These are phyloP conservation scores for Yamadazyma atlantica DNA, from an alignment of 1,139 yeast genomes.

Conservation along the genomic window DNA sequence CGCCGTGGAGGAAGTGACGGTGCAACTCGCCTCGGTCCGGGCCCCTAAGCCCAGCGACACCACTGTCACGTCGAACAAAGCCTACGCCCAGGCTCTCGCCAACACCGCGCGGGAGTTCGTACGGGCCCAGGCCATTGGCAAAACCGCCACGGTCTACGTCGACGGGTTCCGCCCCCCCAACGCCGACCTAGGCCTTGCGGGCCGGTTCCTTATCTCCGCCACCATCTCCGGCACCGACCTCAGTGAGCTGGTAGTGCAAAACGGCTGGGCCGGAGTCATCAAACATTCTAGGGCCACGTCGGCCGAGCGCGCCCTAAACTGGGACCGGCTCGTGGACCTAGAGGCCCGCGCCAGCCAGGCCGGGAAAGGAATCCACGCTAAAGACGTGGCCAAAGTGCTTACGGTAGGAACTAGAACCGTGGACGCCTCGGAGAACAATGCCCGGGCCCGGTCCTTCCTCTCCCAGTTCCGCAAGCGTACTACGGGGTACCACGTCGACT, in stretches of 20 bases:
- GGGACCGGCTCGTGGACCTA: conserved; percentile 75
- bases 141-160: conserved; percentile 55
- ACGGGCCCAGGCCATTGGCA: conserved; percentile 69
- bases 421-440: conserved; percentile 74
- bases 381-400: conserved; percentile 49
- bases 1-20: conserved; percentile 55
- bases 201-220: conserved; percentile 62
- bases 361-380: too few relatives aligned
- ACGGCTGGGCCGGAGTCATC: conserved; percentile 77
- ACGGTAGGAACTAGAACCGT: conserved; percentile 60
- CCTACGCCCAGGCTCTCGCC: conserved; percentile 49
- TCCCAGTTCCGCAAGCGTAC: too few relatives aligned
- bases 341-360: too few relatives aligned
- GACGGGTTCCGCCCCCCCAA: conserved; percentile 70
- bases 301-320: conserved; percentile 67
- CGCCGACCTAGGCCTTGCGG: conserved; percentile 56
- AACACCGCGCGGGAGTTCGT: conserved; percentile 72
- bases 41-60: conserved; percentile 69
- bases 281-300: conserved; percentile 72
- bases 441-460: conserved; percentile 74
- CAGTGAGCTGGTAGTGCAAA: conserved; percentile 58
- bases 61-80: conserved; percentile 36
- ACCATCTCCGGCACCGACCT: conserved; percentile 49
- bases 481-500: conserved; percentile 66
- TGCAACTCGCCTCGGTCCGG: conserved; percentile 72